Evolutionary conservation across 1,139 yeast genomes (phyloP).

Genomic region (Meyerozyma sp.): DNA sequence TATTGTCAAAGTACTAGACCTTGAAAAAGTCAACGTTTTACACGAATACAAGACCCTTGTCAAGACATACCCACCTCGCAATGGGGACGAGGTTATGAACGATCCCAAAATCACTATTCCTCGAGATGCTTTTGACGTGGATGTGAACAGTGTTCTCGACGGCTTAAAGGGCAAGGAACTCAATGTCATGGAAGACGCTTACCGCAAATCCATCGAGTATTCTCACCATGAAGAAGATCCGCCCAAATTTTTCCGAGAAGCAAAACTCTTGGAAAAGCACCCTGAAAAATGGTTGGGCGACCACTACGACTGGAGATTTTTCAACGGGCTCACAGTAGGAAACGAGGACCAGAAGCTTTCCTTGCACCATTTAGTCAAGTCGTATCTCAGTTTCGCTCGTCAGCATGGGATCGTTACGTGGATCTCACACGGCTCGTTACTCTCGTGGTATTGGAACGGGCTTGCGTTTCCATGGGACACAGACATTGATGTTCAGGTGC

Average conservation of each 20-base stretch:
- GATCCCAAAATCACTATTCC: constrained; percentile 10
- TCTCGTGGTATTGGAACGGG: constrained; percentile 23
- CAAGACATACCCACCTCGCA: constrained; percentile 6
- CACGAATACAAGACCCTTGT: constrained; percentile 10
- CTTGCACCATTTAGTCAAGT: constrained; percentile 25
- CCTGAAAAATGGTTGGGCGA: constrained; percentile 29
- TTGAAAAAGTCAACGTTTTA: constrained; percentile 11
- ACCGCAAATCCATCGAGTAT: constrained; percentile 11
- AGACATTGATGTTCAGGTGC: constrained; percentile 23
- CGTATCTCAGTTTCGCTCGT: constrained; percentile 25
- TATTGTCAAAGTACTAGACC: constrained; percentile 16
- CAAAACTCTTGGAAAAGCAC: constrained; percentile 17
- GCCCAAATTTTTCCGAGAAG: constrained; percentile 30
- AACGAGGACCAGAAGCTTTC: constrained; percentile 21
- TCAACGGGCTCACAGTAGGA: constrained; percentile 20
- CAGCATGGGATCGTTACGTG: constrained; percentile 29
- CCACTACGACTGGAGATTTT: constrained; percentile 43
- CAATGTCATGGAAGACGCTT: constrained; percentile 11
- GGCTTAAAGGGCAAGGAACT: constrained; percentile 6
- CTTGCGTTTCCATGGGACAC: constrained; percentile 22
- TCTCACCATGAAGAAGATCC: constrained; percentile 13
- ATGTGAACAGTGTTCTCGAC: constrained; percentile 7
- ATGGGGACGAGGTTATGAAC: constrained; percentile 5
- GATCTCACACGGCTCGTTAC: constrained; percentile 36
- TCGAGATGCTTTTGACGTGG: constrained; percentile 12